A percentile compares a stretch with the other conserved stretches of the same genome.
phyloP scores from a whole-genome alignment of 2,329 filamentous ascomycete genomes.

The Diaporthe batatas region DNA sequence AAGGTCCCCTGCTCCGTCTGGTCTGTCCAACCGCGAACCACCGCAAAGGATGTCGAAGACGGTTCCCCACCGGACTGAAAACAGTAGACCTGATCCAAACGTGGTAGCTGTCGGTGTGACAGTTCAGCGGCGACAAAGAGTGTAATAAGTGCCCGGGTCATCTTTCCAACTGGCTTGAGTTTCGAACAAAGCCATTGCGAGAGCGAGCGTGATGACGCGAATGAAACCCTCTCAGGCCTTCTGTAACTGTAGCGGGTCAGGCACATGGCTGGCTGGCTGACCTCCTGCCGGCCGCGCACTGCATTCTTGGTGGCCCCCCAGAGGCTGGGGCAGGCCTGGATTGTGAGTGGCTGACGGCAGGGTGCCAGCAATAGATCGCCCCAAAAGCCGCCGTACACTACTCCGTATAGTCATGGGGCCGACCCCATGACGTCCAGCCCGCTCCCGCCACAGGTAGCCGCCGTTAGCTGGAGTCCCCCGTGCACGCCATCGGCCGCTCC shows the following conservation, averaged over 20 bases:
- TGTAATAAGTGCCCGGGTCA: neutral
- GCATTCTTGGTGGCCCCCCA: neutral
- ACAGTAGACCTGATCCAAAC: neutral
- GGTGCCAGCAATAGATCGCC: constrained; percentile 22
- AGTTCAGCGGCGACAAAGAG: constrained; percentile 1
- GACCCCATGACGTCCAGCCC: constrained; percentile 39
- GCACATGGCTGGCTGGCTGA: constrained; percentile 4
- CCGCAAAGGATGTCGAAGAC: neutral
- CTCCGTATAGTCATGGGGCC: constrained; percentile 4
- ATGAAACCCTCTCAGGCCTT: constrained; percentile 13
- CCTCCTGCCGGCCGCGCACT: constrained; percentile 20
- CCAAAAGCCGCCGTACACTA: neutral
- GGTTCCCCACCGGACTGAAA: neutral
- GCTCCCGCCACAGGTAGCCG: constrained; percentile 36
- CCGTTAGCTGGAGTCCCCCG: constrained; percentile 19
- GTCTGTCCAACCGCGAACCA: neutral
- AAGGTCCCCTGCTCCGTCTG: neutral
- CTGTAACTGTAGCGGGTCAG: constrained; percentile 22
- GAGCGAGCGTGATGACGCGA: constrained; percentile 7
- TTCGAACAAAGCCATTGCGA: neutral
- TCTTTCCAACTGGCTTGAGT: neutral
- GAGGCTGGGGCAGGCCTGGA: constrained; percentile 13
- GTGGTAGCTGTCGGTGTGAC: neutral
- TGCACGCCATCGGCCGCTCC: constrained; percentile 7
- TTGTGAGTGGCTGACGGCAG: constrained; percentile 18